Evolutionary conservation across 176 grass and related monocot genomes (phyloP).

Genomic region (Neostapfia colusana): DNA sequence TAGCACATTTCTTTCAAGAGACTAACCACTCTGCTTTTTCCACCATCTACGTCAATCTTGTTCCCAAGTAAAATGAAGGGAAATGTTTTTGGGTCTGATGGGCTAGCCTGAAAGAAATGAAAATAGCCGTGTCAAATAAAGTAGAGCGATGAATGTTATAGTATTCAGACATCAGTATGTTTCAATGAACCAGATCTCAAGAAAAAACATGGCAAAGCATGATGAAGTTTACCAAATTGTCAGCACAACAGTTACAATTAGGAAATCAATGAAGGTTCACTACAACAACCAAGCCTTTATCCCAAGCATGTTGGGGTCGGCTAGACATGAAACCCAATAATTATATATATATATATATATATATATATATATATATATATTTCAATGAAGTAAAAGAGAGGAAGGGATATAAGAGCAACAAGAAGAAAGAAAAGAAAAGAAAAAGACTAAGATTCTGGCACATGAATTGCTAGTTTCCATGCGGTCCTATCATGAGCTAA

Average conservation of each 20-base stretch:
- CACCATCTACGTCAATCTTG: constrained; percentile 97
- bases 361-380: too few species aligned
- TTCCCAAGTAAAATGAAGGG: constrained; percentile 98
- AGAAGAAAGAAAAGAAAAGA: too few species aligned
- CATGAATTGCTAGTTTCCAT: too few species aligned
- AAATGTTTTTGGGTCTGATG: constrained; percentile 85
- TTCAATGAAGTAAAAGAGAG: too few species aligned
- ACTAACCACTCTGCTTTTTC: constrained; percentile 98
- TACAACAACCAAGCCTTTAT: too few species aligned
- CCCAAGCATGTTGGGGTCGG: too few species aligned
- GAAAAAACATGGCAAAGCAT: constrained; percentile 27
- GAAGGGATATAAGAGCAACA: too few species aligned
- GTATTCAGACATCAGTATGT: constrained; percentile 16
- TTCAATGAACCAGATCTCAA: not conserved
- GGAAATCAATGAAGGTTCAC: constrained; percentile 27
- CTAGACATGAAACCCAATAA: too few species aligned
- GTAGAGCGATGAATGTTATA: constrained; percentile 26
- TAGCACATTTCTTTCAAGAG: not conserved
- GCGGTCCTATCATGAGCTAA: too few species aligned
- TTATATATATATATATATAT: too few species aligned
- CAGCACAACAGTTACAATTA: constrained; percentile 18
- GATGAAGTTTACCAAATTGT: constrained; percentile 16
- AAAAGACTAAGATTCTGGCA: too few species aligned
- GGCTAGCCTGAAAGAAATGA: constrained; percentile 69
- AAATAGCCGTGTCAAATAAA: constrained; percentile 28